These are phyloP conservation scores for Xylaria sp. DNA, from an alignment of 2,329 filamentous ascomycete species.

Conservation along the genomic window DNA sequence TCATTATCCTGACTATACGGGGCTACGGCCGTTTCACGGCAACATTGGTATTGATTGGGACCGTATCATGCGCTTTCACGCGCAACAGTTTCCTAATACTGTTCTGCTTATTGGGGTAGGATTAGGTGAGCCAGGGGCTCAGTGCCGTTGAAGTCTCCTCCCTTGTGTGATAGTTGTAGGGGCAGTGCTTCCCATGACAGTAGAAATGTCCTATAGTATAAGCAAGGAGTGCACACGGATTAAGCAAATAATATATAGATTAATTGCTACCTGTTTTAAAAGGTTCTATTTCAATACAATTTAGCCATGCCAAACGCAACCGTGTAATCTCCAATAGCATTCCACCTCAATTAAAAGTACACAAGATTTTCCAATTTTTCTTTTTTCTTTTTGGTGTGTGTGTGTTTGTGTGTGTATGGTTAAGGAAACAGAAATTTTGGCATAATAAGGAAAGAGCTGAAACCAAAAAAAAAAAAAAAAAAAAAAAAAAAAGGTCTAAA, in stretches of 20 bases:
- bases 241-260: not conserved
- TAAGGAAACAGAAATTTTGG: not conserved
- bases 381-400: not conserved
- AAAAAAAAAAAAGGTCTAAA: not conserved
- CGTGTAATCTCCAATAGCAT: no score
- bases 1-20: constrained; percentile 21
- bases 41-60: constrained; percentile 13
- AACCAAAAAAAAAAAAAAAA: not conserved
- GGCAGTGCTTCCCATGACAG: not conserved
- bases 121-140: not conserved
- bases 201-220: not conserved
- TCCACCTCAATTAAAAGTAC: no score
- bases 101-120: constrained; percentile 26
- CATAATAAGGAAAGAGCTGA: no score
- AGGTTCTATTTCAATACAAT: no score
- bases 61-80: constrained; percentile 8
- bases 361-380: not conserved
- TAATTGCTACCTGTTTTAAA: no score
- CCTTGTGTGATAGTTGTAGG: not conserved
- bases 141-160: not conserved
- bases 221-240: no score
- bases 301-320: no score
- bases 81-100: not conserved
- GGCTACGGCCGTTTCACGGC: not conserved
- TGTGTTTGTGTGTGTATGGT: no score